Evolutionary conservation across 2,329 filamentous ascomycete species (phyloP), one percentile per base, ranked within the genome.

Genomic region (Thermomyces lanuginosus): DNA sequence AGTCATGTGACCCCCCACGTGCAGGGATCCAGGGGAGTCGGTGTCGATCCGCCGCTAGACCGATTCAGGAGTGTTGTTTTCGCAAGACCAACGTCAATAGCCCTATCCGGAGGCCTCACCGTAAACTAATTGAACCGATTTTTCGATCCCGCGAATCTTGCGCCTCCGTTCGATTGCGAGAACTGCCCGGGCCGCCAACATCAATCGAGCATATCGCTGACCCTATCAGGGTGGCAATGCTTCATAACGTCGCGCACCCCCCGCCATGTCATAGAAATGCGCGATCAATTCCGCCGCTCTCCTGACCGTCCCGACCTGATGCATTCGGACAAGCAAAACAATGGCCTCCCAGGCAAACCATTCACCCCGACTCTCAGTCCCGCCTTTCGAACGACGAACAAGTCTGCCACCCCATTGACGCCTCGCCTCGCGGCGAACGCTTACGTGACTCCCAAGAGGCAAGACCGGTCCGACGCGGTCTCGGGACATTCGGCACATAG

Each of bases 321-420:
- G 52, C 55, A 55, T 34, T 49, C 51, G 46, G 61, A 67, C 53
- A 65, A 61, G 55, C 61, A 58, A 53, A 58, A 58, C 50, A 54
- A 53, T 43, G 52, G 49, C 48, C 59, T 58, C 44, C 56, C 60
- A 43, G 45, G 44, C 48, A 59, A 61, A 56, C 69, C 73, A 21
- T 64, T 76, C 44, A 74, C 74, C 57, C 77, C 80, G 28, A 66
- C 72, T 32, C 69, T 83, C 42, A 67, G 63, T 49, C 64, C 74
- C 36, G 60, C 70, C 23, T 69, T 64, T 24, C 60, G 66, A 40
- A 72, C 65, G 30, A 55, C 57, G 21, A 55, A 52, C 35, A 67
- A 66, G 44, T 48, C 59, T 11, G 24, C 29, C 6, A 11, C 21
- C 3, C 69, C 69, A 23, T 45, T 74, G 33, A 70, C 70, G 10